Evolutionary conservation across 139 green algal species (phyloP), one percentile per base, ranked within the genome.

Genomic region (Chlamydomonas sp.): DNA sequence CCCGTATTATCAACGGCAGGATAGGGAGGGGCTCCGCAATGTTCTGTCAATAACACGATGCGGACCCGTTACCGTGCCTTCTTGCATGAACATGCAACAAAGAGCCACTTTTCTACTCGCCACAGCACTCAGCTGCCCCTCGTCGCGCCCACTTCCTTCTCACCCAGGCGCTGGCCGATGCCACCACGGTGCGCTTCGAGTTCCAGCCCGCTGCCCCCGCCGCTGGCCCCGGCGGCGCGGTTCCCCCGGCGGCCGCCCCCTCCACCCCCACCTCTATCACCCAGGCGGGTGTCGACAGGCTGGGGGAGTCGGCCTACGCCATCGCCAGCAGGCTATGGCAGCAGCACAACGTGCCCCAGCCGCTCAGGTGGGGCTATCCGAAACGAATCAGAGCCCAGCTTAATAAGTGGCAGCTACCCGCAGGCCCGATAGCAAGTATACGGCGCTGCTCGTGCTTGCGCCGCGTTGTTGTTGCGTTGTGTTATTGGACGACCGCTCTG

Each of bases 151-250:
- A 16, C 10, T 20, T 10, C 83, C 58, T 9, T 31, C 69, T 14
- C 10, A 15, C 15, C 72, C 83, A 95, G 90, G 90, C 77, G 5
- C 64, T 94, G 59, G 49, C 75, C 6, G 89, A 91, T 71, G 94
- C 83, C 15, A 93, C 91, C 16, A 92, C 90, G 4, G 88, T 99
- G 61, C 90, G 94, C 64, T 97, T 97, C 84, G 90, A 97, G 80
- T 98, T 98, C 75, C 84, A 83, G 18, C 63, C 63, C 4, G 16
- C 66, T 3, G 57, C 10, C 17, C 73, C n/a, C 3, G 67, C 83
- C 4, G 83, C 75, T 49, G 63, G 7, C 57, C 66, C 80, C 57
- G 75, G 31, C 31, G 31, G 31, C 4, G 16, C 66, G 9, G 57
- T 4, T 9, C 73, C n/a, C 3, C 73, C 83, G 1, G 83, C 75